Evolutionary conservation across 1,139 yeast species (phyloP).

Genomic region (Waltiozyma sp.): DNA sequence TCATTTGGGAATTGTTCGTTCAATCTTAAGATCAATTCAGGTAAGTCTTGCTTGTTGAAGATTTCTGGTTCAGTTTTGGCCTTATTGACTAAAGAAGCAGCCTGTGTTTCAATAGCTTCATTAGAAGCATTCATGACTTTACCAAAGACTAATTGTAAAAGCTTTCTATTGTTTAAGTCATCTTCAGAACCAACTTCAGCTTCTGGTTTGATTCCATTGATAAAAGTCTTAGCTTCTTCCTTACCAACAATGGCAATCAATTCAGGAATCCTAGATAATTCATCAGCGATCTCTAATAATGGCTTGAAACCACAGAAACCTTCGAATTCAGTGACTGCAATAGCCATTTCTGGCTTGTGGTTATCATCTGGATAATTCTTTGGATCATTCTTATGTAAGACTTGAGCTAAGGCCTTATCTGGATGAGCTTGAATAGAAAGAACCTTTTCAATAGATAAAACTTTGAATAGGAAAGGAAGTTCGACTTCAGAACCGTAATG

Average conservation of each 20-base stretch:
- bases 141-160: slow-evolving; percentile 66
- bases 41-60: slow-evolving; percentile 36
- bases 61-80: slow-evolving; percentile 42
- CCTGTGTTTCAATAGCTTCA: slow-evolving; percentile 37
- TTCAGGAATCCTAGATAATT: slow-evolving; percentile 66
- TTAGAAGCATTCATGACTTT: slow-evolving; percentile 74
- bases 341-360: slow-evolving; percentile 99
- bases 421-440: slow-evolving; percentile 97
- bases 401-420: slow-evolving; percentile 72
- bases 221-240: slow-evolving; percentile 43
- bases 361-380: slow-evolving; percentile 93
- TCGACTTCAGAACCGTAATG: slow-evolving; percentile 64
- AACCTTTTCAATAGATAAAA: slow-evolving; percentile 83
- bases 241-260: slow-evolving; percentile 60
- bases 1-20: slow-evolving; percentile 87
- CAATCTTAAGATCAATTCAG: slow-evolving; percentile 63
- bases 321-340: slow-evolving; percentile 90
- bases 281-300: slow-evolving; percentile 56
- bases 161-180: slow-evolving; percentile 43
- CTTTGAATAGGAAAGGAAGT: slow-evolving; percentile 88
- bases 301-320: slow-evolving; percentile 99
- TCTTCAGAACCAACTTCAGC: slow-evolving; percentile 31
- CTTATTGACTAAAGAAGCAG: slow-evolving; percentile 51
- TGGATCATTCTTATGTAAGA: slow-evolving; percentile 74
- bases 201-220: slow-evolving; percentile 32